phyloP scores from a whole-genome alignment of 2,329 filamentous ascomycete genomes.

The Colletotrichum sp. region DNA sequence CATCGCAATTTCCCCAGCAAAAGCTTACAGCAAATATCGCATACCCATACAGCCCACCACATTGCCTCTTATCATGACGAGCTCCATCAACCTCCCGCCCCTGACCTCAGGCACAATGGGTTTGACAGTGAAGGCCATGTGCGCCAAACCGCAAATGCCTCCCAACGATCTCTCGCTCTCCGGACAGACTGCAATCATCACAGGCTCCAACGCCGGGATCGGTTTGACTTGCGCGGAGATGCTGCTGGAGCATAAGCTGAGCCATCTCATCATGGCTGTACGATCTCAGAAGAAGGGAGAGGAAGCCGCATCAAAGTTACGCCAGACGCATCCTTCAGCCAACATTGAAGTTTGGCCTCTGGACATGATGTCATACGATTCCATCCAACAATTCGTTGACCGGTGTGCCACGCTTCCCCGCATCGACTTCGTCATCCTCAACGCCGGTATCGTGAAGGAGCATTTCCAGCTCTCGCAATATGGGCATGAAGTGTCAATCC shows the following conservation, averaged over 20 bases:
- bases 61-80: neutral
- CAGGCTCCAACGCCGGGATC: conserved; percentile 53
- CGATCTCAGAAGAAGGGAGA: conserved; percentile 48
- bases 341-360: conserved; percentile 46
- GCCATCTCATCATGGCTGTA: conserved; percentile 51
- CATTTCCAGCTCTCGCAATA: conserved; percentile 29
- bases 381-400: conserved; percentile 39
- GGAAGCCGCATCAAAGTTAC: conserved; percentile 38
- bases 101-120: neutral
- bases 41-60: neutral
- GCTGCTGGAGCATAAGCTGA: conserved; percentile 40
- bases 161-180: conserved; percentile 29
- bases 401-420: conserved; percentile 34
- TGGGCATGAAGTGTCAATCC: conserved; percentile 46
- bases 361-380: conserved; percentile 43
- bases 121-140: conserved; percentile 28
- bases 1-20: neutral
- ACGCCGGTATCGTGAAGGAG: conserved; percentile 30
- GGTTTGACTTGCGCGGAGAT: conserved; percentile 49
- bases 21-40: neutral
- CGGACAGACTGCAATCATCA: conserved; percentile 49
- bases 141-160: conserved; percentile 24
- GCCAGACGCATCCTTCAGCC: conserved; percentile 31
- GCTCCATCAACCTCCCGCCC: neutral
- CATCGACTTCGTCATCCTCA: conserved; percentile 45